Evolutionary conservation across 2,329 filamentous ascomycete genomes (phyloP), one percentile per base, ranked within the genome.

Genomic region (Pochonia chlamydosporia): DNA sequence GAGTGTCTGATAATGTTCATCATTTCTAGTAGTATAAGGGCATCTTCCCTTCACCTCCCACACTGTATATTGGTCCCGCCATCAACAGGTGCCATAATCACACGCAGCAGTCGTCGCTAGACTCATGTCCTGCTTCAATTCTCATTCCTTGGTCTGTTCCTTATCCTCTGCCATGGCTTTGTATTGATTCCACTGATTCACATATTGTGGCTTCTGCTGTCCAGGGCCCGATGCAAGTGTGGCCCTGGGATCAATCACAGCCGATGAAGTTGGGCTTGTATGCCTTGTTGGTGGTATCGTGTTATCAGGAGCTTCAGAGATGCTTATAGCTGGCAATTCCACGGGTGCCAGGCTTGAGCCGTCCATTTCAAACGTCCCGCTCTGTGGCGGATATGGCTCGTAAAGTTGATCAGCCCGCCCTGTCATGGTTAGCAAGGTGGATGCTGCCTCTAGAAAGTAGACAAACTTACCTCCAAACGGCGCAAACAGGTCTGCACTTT

Each of bases 401-500:
- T 55, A 51, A 20, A 56, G 53, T 45, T 54, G 59, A 54, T 69
- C 65, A 35, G 48, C 59, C 44, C 66, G 62, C 2, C 66, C 66
- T 69, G 48, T 6, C 23, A 5, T 24, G 11, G n/a, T 48, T 18
- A 45, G 11, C 24, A 20, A 30, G 16, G 24, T 31, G 2, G 7
- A n/a, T 43, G 1, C 14, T 26, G 16, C 10, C 9, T 11, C 16
- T 8, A 4, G 9, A 13, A 48, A 25, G 35, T 26, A 44, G 20
- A 33, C 10, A 31, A 33, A 50, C 62, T 57, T 56, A 73, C 72
- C 71, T 63, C 71, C 69, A 59, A 73, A 73, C 10, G 68, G 63
- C 2, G 67, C 69, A 55, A 74, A 72, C 2, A 70, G 63, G 44
- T 72, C 69, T 37, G 51, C 47, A 18, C 21, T 10, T 24, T 7